Evolutionary conservation across 371 early-diverging fungal species (phyloP), one percentile per base, ranked within the genome.

Genomic region (Thermomucor indicae-seudaticae): DNA sequence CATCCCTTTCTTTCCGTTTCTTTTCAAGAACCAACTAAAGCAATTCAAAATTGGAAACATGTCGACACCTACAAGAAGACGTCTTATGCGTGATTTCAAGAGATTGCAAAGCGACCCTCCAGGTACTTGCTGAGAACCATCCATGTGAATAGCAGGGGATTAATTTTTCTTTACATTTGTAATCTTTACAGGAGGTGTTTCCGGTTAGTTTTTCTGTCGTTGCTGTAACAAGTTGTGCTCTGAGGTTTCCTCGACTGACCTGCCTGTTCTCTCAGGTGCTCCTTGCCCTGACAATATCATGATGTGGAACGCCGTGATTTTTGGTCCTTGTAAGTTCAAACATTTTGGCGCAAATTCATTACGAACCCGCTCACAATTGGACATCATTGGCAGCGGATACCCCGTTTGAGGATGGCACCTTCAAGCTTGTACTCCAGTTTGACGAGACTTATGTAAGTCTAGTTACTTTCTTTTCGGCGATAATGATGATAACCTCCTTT

Each of bases 391-490:
- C 60, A 86, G 94, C 75, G 58, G 98, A 97, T 50, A 99, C 99
- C 22, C 96, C 98, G 2, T 99, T 98, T 72, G 99, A 99, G 69
- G 98, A 98, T 75, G 99, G 99, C 25, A 97, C 97, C 0, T 99
- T 99, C 79, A 98, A 97, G 62, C 75, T 99, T 14, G 80, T 88
- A 2, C 81, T 99, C 19, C 88, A 86, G 51, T 99, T 99, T 78
- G 97, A 97, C 62, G 96, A 98, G 65, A 87, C 90, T 27, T 99
- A 99, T 70, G 75, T 75, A 69, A 63, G 67, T 57, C 6, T 19
- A n/a, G n/a, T n/a, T n/a, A n/a, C n/a, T n/a, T n/a, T n/a, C n/a
- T n/a, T n/a, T n/a, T n/a, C n/a, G n/a, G n/a, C n/a, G n/a, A n/a
- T n/a, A n/a, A n/a, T n/a, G n/a, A n/a, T n/a, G n/a, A n/a, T n/a